A percentile compares a stretch with the other conserved stretches of the same genome.
These are phyloP conservation scores for Globisporangium cystogenes DNA, from an alignment of 352 stramenopile species.

Conservation along the genomic window DNA sequence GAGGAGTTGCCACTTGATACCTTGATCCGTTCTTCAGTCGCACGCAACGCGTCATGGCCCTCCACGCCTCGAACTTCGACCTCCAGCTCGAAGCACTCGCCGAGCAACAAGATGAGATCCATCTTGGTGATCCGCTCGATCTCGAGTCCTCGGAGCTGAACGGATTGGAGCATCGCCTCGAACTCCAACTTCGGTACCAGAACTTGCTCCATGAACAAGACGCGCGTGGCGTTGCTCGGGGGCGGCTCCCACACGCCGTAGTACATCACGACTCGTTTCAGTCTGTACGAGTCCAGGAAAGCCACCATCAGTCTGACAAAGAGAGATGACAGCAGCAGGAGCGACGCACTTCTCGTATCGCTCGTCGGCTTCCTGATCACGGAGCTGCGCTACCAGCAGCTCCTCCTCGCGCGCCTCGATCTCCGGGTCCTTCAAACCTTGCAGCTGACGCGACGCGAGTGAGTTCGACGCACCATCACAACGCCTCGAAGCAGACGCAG, in stretches of 20 bases:
- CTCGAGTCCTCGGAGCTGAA: slow-evolving; percentile 61
- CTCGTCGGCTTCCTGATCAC: slow-evolving; percentile 42
- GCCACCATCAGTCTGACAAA: no score
- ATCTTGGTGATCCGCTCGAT: slow-evolving; percentile 83
- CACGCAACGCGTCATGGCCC: slow-evolving; percentile 39
- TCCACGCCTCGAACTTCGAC: slow-evolving; percentile 36
- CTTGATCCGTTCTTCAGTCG: slow-evolving; percentile 34
- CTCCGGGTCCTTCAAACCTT: slow-evolving; percentile 30
- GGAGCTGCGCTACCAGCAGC: slow-evolving; percentile 34
- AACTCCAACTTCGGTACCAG: slow-evolving; percentile 71
- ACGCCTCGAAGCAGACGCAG: neutral
- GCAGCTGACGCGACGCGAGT: slow-evolving; percentile 20
- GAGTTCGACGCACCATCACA: neutral
- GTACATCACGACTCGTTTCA: slow-evolving; percentile 74
- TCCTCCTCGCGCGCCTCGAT: slow-evolving; percentile 42
- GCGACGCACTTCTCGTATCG: slow-evolving; percentile 40
- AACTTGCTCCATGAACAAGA: slow-evolving; percentile 85
- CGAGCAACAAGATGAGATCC: slow-evolving; percentile 74
- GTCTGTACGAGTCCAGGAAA: slow-evolving; percentile 13
- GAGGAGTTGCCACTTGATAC: slow-evolving; percentile 7
- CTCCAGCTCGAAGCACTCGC: slow-evolving; percentile 86
- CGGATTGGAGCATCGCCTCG: slow-evolving; percentile 63
- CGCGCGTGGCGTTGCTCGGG: slow-evolving; percentile 65
- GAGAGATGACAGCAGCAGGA: no score
- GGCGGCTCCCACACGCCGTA: slow-evolving; percentile 86